Base-by-base conservation (phyloP, 768 basidiomycete genomes). In the Panaeolus cyanescens region DNA sequence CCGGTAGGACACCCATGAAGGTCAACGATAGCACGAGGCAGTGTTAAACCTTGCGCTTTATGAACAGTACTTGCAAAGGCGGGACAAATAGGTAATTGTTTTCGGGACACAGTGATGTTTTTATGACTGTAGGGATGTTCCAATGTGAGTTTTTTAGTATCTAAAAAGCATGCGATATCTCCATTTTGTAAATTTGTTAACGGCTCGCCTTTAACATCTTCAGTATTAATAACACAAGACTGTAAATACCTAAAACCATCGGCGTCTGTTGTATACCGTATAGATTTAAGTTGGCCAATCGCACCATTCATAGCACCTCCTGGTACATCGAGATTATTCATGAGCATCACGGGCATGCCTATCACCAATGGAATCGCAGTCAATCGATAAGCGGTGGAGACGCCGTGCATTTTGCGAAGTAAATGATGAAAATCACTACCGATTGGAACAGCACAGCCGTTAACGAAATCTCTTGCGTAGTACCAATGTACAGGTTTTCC, bases 1-100 rank as follows among this genome's bases (percentile, higher is more conserved):
- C 75, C 5, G 45, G 40, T n/a, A n/a, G n/a, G n/a, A 33, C 73
- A 77, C 15, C 55, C 58, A 17, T 68, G 30, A 0, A 80, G 20
- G 59, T 80, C 77, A 4, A 80, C 62, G 19, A 78, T 68, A 1
- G 67, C 73, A 2, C 61, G 62, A 0, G 54, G 7, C 34, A 79
- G 32, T 0, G 77, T 75, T 55, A 74, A 71, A 0, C 79, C 79
- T 68, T 82, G 79, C 0, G 77, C 66, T 62, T 76, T 75, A 54
- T 80, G 75, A 0, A 73, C 74, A 1, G 79, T 80, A 59, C 79
- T 72, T 0, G 77, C 73, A 63, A 77, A 80, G 0, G 68, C 76
- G 31, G 78, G 80, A 0, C 68, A 5, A 0, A 82, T 53, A 0
- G 79, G 77, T 0, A 81, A 32, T 60, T 82, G 80, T 0, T 59